These are phyloP conservation scores for Globisporangium parvum DNA, from an alignment of 352 stramenopile genomes.

Conservation along the genomic window DNA sequence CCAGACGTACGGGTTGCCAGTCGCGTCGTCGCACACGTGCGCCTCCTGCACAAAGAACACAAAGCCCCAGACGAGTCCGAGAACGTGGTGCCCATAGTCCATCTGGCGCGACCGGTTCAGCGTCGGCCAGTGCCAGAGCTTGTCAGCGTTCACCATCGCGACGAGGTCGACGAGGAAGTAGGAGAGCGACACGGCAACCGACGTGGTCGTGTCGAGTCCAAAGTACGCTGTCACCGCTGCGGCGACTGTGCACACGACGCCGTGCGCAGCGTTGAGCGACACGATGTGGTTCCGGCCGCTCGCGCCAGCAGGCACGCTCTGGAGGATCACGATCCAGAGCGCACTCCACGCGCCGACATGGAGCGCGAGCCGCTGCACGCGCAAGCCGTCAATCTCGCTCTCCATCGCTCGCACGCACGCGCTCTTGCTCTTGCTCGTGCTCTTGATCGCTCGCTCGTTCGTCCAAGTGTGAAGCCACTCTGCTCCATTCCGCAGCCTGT, in stretches of 20 bases:
- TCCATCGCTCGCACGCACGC: not conserved
- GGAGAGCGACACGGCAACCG: slow-evolving; percentile 49
- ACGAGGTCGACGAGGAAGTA: slow-evolving; percentile 70
- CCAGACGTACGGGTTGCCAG: slow-evolving; percentile 76
- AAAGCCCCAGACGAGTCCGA: slow-evolving; percentile 58
- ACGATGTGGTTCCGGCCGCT: slow-evolving; percentile 60
- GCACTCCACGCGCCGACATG: slow-evolving; percentile 34
- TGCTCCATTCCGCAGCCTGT: not conserved
- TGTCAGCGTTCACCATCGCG: slow-evolving; percentile 52
- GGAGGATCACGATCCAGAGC: slow-evolving; percentile 45
- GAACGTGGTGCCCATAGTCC: slow-evolving; percentile 69
- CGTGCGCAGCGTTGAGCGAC: slow-evolving; percentile 60
- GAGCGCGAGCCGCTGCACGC: slow-evolving; percentile 25
- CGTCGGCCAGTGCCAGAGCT: slow-evolving; percentile 23
- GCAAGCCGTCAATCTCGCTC: slow-evolving; percentile 15
- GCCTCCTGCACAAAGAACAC: slow-evolving; percentile 55
- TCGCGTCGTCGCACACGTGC: slow-evolving; percentile 35
- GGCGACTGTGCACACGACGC: slow-evolving; percentile 48
- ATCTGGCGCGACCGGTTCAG: slow-evolving; percentile 48
- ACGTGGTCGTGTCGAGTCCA: slow-evolving; percentile 43
- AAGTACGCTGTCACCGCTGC: slow-evolving; percentile 39
- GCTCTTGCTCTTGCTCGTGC: not conserved
- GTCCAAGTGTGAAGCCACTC: not conserved
- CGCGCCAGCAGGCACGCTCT: slow-evolving; percentile 29
- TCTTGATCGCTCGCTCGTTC: not conserved